Percentiles rank a stretch among this genome's conserved stretches.
Conservation (phyloP, 2,329 filamentous ascomycete species). For the Botrytis byssoidea region DNA sequence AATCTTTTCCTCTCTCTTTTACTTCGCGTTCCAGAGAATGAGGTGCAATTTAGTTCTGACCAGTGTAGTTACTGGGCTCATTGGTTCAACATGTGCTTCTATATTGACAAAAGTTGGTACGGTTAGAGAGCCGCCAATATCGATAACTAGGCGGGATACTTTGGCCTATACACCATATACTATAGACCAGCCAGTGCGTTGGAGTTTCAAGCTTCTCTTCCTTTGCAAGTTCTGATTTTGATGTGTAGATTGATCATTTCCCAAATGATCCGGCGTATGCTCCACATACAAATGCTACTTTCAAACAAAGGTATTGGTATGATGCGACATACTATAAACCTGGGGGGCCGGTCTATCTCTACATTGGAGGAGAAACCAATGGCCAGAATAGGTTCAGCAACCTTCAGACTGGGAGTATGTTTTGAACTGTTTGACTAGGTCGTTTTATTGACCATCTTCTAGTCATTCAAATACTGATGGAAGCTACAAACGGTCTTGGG, state of each 20-base stretch:
- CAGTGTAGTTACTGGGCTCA: slow-evolving; percentile 17
- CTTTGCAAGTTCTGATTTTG: slow-evolving; percentile 14
- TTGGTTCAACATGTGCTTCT: slow-evolving; percentile 10
- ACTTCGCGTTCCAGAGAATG: slow-evolving; percentile 5
- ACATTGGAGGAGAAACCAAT: slow-evolving; percentile 48
- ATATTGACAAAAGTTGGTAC: slow-evolving; percentile 16
- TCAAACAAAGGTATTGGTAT: slow-evolving; percentile 55
- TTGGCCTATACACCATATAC: slow-evolving; percentile 20
- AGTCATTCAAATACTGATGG: slow-evolving; percentile 54
- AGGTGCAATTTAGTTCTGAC: slow-evolving; percentile 16
- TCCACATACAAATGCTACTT: slow-evolving; percentile 48
- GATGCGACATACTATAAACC: slow-evolving; percentile 53
- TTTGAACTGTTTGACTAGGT: slow-evolving; percentile 13
- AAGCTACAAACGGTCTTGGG: slow-evolving; percentile 52
- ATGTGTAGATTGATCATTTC: slow-evolving; percentile 47
- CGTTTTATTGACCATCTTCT: slow-evolving; percentile 31
- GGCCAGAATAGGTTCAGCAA: slow-evolving; percentile 43
- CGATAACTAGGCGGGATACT: neutral
- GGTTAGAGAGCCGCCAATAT: neutral
- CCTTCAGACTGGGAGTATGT: slow-evolving; percentile 42
- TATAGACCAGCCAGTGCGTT: slow-evolving; percentile 30
- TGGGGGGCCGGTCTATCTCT: slow-evolving; percentile 51
- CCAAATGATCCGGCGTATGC: slow-evolving; percentile 43
- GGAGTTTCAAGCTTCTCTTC: neutral
- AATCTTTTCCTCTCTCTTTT: neutral